Evolutionary conservation across 2,329 filamentous ascomycete genomes (phyloP).

Genomic region (Aspergillus eucalypticola): DNA sequence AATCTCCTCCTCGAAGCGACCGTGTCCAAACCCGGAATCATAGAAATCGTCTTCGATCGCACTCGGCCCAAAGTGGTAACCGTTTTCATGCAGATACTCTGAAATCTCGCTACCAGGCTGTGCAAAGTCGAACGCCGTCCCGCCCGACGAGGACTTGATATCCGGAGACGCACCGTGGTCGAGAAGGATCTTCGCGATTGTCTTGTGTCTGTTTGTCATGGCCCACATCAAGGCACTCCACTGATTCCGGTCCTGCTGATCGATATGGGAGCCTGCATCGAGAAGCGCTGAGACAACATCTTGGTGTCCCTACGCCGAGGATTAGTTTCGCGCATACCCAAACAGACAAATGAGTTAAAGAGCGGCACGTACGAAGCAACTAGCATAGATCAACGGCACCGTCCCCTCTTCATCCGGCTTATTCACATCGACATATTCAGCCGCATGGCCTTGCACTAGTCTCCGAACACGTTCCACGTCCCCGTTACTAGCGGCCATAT

Average conservation of each 20-base stretch:
- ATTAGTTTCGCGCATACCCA: not conserved
- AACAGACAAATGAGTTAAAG: not conserved
- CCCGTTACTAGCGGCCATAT: conserved; percentile 95
- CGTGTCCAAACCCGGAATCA: conserved; percentile 84
- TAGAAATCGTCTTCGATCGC: conserved; percentile 78
- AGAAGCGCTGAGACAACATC: conserved; percentile 81
- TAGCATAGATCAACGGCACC: conserved; percentile 94
- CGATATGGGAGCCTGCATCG: conserved; percentile 81
- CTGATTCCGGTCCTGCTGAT: conserved; percentile 91
- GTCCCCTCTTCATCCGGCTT: conserved; percentile 91
- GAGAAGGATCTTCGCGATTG: conserved; percentile 86
- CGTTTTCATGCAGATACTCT: conserved; percentile 90
- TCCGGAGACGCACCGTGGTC: conserved; percentile 95
- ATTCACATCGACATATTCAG: conserved; percentile 78
- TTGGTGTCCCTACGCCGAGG: conserved; percentile 70
- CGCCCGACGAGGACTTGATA: conserved; percentile 88
- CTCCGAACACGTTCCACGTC: conserved; percentile 78
- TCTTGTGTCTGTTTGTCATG: conserved; percentile 97
- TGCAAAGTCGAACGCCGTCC: conserved; percentile 94
- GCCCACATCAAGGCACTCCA: conserved; percentile 99
- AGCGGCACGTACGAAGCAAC: conserved; percentile 75
- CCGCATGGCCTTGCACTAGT: conserved; percentile 73
- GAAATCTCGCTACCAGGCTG: conserved; percentile 95
- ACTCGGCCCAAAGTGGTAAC: conserved; percentile 63
- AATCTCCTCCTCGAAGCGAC: conserved; percentile 94